Percentiles rank a stretch among this genome's conserved stretches.
Conservation (phyloP, 139 green algal genomes). For the Micractinium sp. region DNA sequence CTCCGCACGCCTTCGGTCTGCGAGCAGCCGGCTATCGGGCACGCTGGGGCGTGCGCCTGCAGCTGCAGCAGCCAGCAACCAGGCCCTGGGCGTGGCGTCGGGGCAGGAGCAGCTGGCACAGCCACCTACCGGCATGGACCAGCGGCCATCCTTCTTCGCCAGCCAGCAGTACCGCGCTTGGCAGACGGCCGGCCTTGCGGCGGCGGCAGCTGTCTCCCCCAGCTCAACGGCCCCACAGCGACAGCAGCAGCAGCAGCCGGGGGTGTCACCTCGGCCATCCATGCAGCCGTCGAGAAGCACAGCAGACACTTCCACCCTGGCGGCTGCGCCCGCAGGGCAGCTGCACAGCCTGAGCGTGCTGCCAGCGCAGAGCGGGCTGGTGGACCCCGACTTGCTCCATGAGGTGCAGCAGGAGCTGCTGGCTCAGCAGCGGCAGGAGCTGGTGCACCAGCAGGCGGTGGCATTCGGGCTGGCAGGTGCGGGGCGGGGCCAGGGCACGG, state of each 20-base stretch:
- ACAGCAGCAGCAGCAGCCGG: background rate
- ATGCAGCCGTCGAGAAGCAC: background rate
- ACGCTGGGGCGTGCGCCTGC: background rate
- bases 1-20: background rate
- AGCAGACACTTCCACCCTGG: background rate
- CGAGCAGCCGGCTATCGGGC: background rate
- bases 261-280: background rate
- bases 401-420: background rate
- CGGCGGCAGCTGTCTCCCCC: background rate
- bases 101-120: background rate
- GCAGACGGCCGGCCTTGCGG: background rate
- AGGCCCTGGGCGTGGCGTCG: background rate
- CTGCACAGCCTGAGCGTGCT: conserved; percentile 9
- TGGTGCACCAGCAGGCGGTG: conserved; percentile 1
- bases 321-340: background rate
- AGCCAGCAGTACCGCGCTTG: conserved; percentile 1
- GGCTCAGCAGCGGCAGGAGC: background rate
- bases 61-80: background rate
- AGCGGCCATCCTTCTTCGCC: background rate
- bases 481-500: no score
- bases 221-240: background rate
- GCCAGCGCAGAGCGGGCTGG: background rate
- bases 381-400: background rate
- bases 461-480: conserved; percentile 9
- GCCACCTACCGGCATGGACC: background rate